Evolutionary conservation across 1,284 basidiomycete genomes (phyloP).

Genomic region (Puccinia polysora): DNA sequence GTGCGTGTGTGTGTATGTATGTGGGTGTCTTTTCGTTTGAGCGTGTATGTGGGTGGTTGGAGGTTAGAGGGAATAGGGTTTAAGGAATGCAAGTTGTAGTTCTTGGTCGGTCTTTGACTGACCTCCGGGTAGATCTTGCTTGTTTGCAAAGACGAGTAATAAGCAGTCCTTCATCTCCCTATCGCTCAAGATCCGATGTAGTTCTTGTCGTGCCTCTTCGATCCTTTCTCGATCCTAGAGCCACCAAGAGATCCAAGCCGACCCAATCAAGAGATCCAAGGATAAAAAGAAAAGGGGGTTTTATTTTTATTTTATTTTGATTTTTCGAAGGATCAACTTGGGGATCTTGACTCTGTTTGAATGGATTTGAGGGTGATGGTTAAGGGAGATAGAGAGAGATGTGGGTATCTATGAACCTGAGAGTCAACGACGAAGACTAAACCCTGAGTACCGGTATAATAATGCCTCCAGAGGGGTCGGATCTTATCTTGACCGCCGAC

Average conservation of each 20-base stretch:
- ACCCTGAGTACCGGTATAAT: constrained; percentile 67
- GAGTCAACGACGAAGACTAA: constrained; percentile 65
- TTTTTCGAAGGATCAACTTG: too few species aligned
- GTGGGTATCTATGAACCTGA: too few species aligned
- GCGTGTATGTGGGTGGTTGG: neutral
- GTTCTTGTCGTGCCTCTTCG: constrained; percentile 91
- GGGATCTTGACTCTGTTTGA: neutral
- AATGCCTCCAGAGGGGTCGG: constrained; percentile 76
- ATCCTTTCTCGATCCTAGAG: constrained; percentile 79
- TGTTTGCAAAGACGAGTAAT: constrained; percentile 96
- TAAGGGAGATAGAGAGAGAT: neutral
- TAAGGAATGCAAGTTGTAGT: neutral
- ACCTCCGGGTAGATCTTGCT: constrained; percentile 98
- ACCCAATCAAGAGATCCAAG: neutral
- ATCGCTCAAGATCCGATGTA: constrained; percentile 94
- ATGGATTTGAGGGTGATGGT: neutral
- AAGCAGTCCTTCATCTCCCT: constrained; percentile 98
- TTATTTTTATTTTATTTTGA: too few species aligned
- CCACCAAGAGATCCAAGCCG: neutral
- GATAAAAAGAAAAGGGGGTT: too few species aligned
- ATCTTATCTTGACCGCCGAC: constrained; percentile 57
- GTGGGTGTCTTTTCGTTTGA: neutral
- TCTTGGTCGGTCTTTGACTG: neutral
- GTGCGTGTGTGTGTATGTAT: too few species aligned
- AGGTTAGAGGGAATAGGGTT: neutral